Percentiles rank a stretch among this genome's conserved stretches.
These are phyloP conservation scores for Brettanomyces anomalus DNA, from an alignment of 805 yeast species.

Conservation along the genomic window DNA sequence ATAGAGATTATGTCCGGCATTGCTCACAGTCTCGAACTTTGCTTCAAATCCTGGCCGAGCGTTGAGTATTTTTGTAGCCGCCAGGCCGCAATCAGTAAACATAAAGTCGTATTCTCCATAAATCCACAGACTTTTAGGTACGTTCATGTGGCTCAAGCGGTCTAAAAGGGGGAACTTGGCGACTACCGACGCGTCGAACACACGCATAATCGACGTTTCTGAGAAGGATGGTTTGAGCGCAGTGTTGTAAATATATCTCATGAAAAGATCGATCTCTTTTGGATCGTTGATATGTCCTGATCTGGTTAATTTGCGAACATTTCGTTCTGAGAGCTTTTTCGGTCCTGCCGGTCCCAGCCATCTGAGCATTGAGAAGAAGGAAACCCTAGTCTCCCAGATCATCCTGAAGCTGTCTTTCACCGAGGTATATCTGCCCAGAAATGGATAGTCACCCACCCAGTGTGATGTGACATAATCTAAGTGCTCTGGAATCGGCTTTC, in stretches of 20 bases:
- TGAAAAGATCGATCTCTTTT: constrained; percentile 22
- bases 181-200: constrained; percentile 48
- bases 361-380: constrained; percentile 40
- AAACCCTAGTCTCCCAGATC: constrained; percentile 35
- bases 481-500: constrained; percentile 5
- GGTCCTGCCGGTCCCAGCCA: constrained; percentile 32
- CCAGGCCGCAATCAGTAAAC: constrained; percentile 53
- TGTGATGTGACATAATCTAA: constrained; percentile 26
- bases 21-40: constrained; percentile 32
- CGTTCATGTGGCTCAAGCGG: constrained; percentile 30
- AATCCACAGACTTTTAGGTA: constrained; percentile 31
- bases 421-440: constrained; percentile 39
- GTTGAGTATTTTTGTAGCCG: constrained; percentile 25
- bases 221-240: constrained; percentile 23
- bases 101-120: constrained; percentile 75
- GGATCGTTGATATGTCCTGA: constrained; percentile 15
- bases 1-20: constrained; percentile 71
- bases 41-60: constrained; percentile 17
- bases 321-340: constrained; percentile 17
- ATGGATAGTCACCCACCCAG: constrained; percentile 35
- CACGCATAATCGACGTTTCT: constrained; percentile 33
- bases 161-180: constrained; percentile 62
- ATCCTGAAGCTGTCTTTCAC: constrained; percentile 25
- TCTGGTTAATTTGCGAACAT: constrained; percentile 22
- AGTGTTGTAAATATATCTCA: constrained; percentile 26